phyloP scores from a whole-genome alignment of 2,329 filamentous ascomycete genomes.

The Xylaria sp. region DNA sequence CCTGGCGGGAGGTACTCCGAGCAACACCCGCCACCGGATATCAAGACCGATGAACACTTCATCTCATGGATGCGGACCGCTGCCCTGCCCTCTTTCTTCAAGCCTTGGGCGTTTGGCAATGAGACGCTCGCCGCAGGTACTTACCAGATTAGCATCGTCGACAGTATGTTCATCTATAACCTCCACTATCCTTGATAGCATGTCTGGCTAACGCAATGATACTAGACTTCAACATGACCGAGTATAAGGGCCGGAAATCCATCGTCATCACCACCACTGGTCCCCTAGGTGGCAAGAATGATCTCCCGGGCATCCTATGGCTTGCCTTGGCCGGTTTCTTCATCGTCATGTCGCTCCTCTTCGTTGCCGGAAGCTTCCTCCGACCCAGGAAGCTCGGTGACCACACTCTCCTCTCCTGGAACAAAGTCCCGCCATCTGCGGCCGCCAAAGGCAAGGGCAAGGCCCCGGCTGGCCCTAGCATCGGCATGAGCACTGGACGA shows the following conservation, averaged over 20 bases:
- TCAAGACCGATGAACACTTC: slow-evolving; percentile 83
- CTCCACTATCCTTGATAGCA: background rate
- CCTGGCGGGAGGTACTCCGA: slow-evolving; percentile 76
- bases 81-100: slow-evolving; percentile 92
- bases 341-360: slow-evolving; percentile 86
- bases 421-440: slow-evolving; percentile 64
- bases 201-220: slow-evolving; percentile 13
- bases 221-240: slow-evolving; percentile 80
- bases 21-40: slow-evolving; percentile 73
- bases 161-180: slow-evolving; percentile 75
- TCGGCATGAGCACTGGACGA: slow-evolving; percentile 66
- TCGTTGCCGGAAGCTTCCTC: slow-evolving; percentile 90
- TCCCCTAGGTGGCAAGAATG: slow-evolving; percentile 93
- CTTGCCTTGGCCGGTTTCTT: slow-evolving; percentile 93
- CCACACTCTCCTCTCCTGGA: slow-evolving; percentile 98
- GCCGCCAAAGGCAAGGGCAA: slow-evolving; percentile 55
- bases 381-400: slow-evolving; percentile 97
- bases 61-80: slow-evolving; percentile 99
- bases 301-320: slow-evolving; percentile 96
- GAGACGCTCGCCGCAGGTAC: slow-evolving; percentile 73
- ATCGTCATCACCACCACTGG: slow-evolving; percentile 90
- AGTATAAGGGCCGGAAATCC: slow-evolving; percentile 88
- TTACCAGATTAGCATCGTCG: slow-evolving; percentile 80
- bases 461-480: slow-evolving; percentile 52
- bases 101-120: slow-evolving; percentile 86